Conservation (phyloP, 257 asterid genomes). For the Solanum chmielewskii region DNA sequence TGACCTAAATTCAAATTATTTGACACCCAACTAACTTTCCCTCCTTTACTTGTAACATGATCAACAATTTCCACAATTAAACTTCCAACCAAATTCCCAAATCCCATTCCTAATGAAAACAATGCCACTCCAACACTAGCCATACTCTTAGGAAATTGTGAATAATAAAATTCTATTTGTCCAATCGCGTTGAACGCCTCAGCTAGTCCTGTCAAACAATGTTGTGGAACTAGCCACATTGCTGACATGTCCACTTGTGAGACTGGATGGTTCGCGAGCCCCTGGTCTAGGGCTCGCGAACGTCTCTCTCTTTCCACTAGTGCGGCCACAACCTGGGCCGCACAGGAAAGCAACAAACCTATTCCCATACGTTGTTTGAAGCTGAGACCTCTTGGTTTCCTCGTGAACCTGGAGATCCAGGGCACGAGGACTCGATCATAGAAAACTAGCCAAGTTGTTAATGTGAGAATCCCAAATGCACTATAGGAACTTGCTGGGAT, state of each 20-base stretch:
- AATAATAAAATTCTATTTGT: slow-evolving; percentile 47
- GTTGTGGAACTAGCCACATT: slow-evolving; percentile 55
- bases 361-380: slow-evolving; percentile 42
- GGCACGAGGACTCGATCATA: slow-evolving; percentile 53
- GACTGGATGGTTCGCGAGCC: slow-evolving; percentile 21
- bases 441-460: slow-evolving; percentile 43
- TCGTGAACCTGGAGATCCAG: slow-evolving; percentile 25
- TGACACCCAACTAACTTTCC: slow-evolving; percentile 49
- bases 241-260: slow-evolving; percentile 47
- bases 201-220: slow-evolving; percentile 35
- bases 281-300: slow-evolving; percentile 25
- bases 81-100: slow-evolving; percentile 43
- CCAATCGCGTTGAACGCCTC: slow-evolving; percentile 67
- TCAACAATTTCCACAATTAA: slow-evolving; percentile 27
- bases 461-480: slow-evolving; percentile 25
- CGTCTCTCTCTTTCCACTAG: slow-evolving; percentile 47
- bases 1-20: slow-evolving; percentile 50
- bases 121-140: slow-evolving; percentile 52
- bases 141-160: slow-evolving; percentile 60
- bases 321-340: slow-evolving; percentile 32
- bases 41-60: slow-evolving; percentile 19
- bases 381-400: slow-evolving; percentile 34
- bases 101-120: slow-evolving; percentile 30
- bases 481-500: slow-evolving; percentile 50
- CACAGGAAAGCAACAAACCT: slow-evolving; percentile 45